A percentile compares a stretch with the other conserved stretches of the same genome.
phyloP scores from a whole-genome alignment of 495 filamentous ascomycete species.

The Penicillium pulvis region DNA sequence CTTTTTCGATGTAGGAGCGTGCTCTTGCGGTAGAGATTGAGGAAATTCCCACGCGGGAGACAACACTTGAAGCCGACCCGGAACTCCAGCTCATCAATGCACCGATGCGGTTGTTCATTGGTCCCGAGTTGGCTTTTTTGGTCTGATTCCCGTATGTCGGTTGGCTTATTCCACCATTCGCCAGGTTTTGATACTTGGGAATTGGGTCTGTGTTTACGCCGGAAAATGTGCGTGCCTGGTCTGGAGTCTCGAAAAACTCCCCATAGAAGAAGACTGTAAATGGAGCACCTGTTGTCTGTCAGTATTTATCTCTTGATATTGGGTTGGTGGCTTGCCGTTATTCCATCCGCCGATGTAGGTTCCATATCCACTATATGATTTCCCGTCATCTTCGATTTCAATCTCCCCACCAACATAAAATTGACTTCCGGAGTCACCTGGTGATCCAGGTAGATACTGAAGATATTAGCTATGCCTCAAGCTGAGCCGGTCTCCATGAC shows the following conservation, averaged over 20 bases:
- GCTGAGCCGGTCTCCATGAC: neutral
- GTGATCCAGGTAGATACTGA: conserved; percentile 55
- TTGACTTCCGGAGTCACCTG: conserved; percentile 58
- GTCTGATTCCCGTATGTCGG: conserved; percentile 29
- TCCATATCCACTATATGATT: conserved; percentile 59
- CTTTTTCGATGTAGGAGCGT: conserved; percentile 55
- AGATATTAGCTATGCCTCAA: neutral
- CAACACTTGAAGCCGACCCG: conserved; percentile 37
- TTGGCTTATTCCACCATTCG: conserved; percentile 30
- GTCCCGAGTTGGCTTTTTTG: conserved; percentile 32
- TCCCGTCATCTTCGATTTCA: conserved; percentile 47
- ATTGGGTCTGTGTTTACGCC: conserved; percentile 49
- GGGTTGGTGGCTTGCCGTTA: conserved; percentile 38
- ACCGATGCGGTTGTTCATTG: conserved; percentile 41
- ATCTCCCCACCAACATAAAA: conserved; percentile 63
- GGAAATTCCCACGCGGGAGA: conserved; percentile 65
- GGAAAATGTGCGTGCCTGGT: conserved; percentile 52
- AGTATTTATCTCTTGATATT: neutral
- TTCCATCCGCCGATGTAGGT: conserved; percentile 64
- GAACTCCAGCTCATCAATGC: conserved; percentile 36
- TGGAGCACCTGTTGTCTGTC: conserved; percentile 45
- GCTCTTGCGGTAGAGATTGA: conserved; percentile 30
- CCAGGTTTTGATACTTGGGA: conserved; percentile 31
- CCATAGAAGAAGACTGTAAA: conserved; percentile 71
- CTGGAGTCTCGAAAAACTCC: conserved; percentile 49